Conservation (phyloP, 768 basidiomycete genomes). For the Phylloporus sp. region DNA sequence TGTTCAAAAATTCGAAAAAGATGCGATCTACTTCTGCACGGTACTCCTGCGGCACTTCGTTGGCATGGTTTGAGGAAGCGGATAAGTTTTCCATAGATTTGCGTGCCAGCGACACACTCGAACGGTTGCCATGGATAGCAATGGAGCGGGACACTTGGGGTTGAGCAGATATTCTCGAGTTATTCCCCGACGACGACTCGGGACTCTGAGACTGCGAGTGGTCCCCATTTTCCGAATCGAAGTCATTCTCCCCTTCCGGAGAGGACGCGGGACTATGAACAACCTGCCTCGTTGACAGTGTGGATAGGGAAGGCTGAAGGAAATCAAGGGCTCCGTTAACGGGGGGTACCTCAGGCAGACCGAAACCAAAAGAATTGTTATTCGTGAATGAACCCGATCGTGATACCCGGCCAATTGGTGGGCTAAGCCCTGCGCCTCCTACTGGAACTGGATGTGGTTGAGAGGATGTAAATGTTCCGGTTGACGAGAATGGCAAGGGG, state of each 20-base stretch:
- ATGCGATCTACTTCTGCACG: slow-evolving; percentile 80
- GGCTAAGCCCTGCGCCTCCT: slow-evolving; percentile 27
- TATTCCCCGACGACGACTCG: slow-evolving; percentile 28
- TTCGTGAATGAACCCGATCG: slow-evolving; percentile 56
- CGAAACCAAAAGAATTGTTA: slow-evolving; percentile 38
- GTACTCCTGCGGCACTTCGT: slow-evolving; percentile 79
- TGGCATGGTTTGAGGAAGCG: slow-evolving; percentile 34
- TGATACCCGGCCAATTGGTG: slow-evolving; percentile 50
- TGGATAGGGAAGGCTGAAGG: slow-evolving; percentile 21
- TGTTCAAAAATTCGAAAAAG: slow-evolving; percentile 86
- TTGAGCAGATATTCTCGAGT: slow-evolving; percentile 21
- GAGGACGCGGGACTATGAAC: slow-evolving; percentile 34
- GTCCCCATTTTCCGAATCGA: slow-evolving; percentile 41
- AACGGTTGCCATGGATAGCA: slow-evolving; percentile 13
- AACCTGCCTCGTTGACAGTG: slow-evolving; percentile 4
- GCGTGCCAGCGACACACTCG: slow-evolving; percentile 13
- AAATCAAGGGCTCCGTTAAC: slow-evolving; percentile 29
- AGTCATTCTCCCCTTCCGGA: slow-evolving; percentile 51
- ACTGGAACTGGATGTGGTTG: slow-evolving; percentile 21
- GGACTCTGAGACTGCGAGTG: slow-evolving; percentile 29
- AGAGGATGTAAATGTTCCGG: slow-evolving; percentile 31
- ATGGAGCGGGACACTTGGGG: slow-evolving; percentile 17
- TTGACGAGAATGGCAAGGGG: slow-evolving; percentile 27
- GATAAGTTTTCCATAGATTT: slow-evolving; percentile 27
- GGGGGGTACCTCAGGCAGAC: slow-evolving; percentile 30